Percentiles rank a stretch among this genome's conserved stretches.
phyloP scores from a whole-genome alignment of 108 stramenopile species.

The Phaeodactylum tricornutum region DNA sequence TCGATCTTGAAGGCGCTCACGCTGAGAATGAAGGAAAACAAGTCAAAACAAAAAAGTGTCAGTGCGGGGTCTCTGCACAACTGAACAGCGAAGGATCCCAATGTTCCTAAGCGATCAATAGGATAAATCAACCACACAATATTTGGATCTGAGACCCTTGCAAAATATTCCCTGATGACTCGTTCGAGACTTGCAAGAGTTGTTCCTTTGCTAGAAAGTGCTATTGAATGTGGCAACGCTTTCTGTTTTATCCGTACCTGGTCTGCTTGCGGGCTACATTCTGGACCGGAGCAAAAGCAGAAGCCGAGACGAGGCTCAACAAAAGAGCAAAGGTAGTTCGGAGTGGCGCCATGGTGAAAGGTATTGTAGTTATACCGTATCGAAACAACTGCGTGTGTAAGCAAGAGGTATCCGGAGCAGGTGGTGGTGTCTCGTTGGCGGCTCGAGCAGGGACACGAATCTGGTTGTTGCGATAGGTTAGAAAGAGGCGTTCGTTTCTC shows the following conservation, averaged over 20 bases:
- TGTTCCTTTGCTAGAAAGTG: background rate
- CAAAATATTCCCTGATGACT: background rate
- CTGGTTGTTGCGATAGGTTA: too few relatives aligned
- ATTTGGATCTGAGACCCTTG: background rate
- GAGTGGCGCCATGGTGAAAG: constrained; percentile 64
- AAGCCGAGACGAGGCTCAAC: constrained; percentile 43
- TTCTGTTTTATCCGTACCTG: background rate
- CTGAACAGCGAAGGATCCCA: background rate
- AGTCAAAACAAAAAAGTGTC: background rate
- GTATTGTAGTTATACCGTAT: too few relatives aligned
- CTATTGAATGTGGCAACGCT: background rate
- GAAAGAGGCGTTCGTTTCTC: too few relatives aligned
- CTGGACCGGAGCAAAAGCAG: constrained; percentile 57
- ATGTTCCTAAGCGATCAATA: background rate
- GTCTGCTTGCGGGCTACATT: constrained; percentile 23
- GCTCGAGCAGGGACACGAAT: too few relatives aligned
- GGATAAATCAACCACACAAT: background rate
- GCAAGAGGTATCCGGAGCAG: too few relatives aligned
- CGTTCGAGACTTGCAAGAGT: background rate
- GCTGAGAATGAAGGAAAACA: background rate
- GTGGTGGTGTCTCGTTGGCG: too few relatives aligned
- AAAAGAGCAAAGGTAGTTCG: constrained; percentile 58
- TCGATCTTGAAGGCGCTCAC: background rate
- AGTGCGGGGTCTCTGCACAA: background rate
- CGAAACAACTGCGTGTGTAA: too few relatives aligned